These are phyloP conservation scores for Zoysia japonica DNA, from an alignment of 176 grass and related monocot species.

Conservation along the genomic window DNA sequence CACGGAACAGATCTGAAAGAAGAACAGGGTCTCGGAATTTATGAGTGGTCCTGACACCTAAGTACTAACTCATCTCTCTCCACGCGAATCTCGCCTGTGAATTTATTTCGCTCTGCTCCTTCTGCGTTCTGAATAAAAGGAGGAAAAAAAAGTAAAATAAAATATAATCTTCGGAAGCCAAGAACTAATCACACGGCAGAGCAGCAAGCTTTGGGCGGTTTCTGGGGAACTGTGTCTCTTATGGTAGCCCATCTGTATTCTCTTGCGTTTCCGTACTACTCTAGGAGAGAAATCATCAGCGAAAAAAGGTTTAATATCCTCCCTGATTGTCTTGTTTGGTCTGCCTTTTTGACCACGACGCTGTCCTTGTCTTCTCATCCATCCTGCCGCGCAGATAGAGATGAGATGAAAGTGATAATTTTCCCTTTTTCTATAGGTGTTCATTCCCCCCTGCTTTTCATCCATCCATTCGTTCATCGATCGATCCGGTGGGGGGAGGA, in stretches of 20 bases:
- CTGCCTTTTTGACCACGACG: constrained; percentile 40
- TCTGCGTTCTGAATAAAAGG: not conserved
- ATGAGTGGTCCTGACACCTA: constrained; percentile 48
- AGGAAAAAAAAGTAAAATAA: not conserved
- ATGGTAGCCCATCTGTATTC: not conserved
- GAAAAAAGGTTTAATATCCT: not conserved
- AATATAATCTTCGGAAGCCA: constrained; percentile 26
- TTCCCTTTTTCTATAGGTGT: not conserved
- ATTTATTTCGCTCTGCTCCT: constrained; percentile 34
- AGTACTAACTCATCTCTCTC: constrained; percentile 32
- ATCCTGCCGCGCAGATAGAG: constrained; percentile 19
- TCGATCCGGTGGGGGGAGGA: not conserved
- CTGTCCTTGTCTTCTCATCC: constrained; percentile 19
- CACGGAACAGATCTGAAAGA: constrained; percentile 62
- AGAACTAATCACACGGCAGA: not conserved
- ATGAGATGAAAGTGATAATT: constrained; percentile 15
- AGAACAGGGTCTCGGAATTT: constrained; percentile 50
- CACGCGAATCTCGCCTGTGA: constrained; percentile 41
- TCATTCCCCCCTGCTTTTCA: not conserved
- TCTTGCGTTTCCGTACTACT: too few species aligned
- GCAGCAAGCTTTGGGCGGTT: constrained; percentile 34
- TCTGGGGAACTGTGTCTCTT: constrained; percentile 39
- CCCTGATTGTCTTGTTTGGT: constrained; percentile 45
- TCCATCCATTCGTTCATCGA: not conserved
- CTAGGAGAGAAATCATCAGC: not conserved